Percentiles rank a stretch among this genome's conserved stretches.
These are phyloP conservation scores for Aspergillus carbonarius DNA, from an alignment of 2,329 filamentous ascomycete genomes.

Conservation along the genomic window DNA sequence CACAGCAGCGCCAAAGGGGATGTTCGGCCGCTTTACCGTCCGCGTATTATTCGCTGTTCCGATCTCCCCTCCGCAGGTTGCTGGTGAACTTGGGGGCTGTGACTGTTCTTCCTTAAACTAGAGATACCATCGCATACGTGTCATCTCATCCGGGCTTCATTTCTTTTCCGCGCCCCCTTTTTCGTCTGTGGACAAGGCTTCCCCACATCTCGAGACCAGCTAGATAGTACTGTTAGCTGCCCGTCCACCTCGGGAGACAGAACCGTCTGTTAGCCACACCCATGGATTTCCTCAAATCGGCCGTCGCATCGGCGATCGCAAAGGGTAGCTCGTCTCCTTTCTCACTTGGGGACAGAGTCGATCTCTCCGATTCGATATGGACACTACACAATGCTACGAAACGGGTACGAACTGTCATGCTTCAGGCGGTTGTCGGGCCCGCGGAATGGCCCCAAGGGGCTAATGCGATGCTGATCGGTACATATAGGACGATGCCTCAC, in stretches of 20 bases:
- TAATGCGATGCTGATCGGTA: constrained; percentile 10
- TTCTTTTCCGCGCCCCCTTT: background rate
- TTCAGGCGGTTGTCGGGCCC: background rate
- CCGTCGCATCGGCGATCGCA: constrained; percentile 92
- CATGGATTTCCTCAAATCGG: constrained; percentile 99
- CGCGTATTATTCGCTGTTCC: background rate
- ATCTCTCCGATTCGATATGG: constrained; percentile 93
- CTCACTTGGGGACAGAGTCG: constrained; percentile 86
- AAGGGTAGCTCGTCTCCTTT: constrained; percentile 93
- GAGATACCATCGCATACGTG: background rate
- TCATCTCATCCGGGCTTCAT: background rate
- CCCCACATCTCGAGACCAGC: constrained; percentile 8
- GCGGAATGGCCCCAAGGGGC: constrained; percentile 2
- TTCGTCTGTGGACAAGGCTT: background rate
- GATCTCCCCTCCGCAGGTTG: constrained; percentile 2
- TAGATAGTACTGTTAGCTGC: constrained; percentile 6
- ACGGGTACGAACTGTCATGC: constrained; percentile 57
- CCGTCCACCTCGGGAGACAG: background rate
- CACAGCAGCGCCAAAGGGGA: constrained; percentile 5
- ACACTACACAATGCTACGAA: constrained; percentile 92
- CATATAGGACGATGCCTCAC: constrained; percentile 80
- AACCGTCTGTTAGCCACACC: constrained; percentile 10
- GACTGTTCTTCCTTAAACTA: background rate
- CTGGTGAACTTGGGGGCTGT: background rate
- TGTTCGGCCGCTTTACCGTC: background rate